A percentile compares a stretch with the other conserved stretches of the same genome.
phyloP scores from a whole-genome alignment of 2,329 filamentous ascomycete genomes.

The Penicillium griseofulvum region DNA sequence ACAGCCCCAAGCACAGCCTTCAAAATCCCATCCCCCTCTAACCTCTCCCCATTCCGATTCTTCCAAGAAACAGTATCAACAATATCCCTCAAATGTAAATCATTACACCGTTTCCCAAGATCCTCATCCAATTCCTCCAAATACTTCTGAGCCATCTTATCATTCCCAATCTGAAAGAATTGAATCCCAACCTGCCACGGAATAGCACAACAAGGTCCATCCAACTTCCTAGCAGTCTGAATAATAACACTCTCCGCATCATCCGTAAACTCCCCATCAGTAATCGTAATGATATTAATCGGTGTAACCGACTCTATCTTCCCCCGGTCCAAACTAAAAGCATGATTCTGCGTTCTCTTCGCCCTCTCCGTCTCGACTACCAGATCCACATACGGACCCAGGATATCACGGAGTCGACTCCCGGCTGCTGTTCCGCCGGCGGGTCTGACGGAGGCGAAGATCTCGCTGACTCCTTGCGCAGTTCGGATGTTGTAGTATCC shows the following conservation, averaged over 20 bases:
- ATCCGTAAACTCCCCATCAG: conserved; percentile 79
- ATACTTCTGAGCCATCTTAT: conserved; percentile 61
- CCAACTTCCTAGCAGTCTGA: conserved; percentile 64
- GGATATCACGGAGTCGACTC: conserved; percentile 65
- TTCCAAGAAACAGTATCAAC: conserved; percentile 84
- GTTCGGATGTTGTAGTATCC: conserved; percentile 66
- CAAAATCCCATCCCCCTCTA: conserved; percentile 70
- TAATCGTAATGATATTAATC: conserved; percentile 89
- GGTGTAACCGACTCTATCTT: conserved; percentile 64
- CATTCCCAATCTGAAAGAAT: conserved; percentile 90
- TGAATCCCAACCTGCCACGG: conserved; percentile 86
- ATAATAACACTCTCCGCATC: conserved; percentile 72
- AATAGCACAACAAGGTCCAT: conserved; percentile 64
- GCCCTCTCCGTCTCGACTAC: conserved; percentile 48
- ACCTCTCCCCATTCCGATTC: conserved; percentile 43
- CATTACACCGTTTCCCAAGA: conserved; percentile 53
- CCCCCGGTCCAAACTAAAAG: conserved; percentile 46
- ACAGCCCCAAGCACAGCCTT: conserved; percentile 82
- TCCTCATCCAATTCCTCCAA: conserved; percentile 74
- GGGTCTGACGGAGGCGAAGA: conserved; percentile 70
- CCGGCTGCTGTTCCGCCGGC: conserved; percentile 72
- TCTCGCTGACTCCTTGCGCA: conserved; percentile 57
- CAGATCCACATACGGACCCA: conserved; percentile 66
- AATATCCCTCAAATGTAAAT: conserved; percentile 67
- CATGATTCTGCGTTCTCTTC: conserved; percentile 1